phyloP scores from a whole-genome alignment of 1,284 basidiomycete species.

The Apiotrichum siamense region DNA sequence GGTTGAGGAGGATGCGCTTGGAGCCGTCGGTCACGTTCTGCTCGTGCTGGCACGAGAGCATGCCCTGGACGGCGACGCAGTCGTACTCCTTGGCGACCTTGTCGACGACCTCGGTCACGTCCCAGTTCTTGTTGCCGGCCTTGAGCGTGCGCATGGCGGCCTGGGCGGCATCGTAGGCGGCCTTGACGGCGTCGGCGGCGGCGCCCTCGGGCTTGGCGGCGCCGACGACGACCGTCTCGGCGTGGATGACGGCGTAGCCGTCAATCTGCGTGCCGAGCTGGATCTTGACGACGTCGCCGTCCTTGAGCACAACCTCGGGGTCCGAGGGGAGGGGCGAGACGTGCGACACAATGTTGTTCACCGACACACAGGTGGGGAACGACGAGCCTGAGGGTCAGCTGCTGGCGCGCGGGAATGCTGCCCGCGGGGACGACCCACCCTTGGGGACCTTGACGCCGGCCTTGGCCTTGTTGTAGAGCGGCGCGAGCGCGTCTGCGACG shows the following conservation, averaged over 20 bases:
- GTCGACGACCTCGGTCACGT: slow-evolving; percentile 78
- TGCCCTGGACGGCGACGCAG: slow-evolving; percentile 85
- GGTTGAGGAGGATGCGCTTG: slow-evolving; percentile 90
- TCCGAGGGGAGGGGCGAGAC: slow-evolving; percentile 55
- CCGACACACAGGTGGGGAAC: slow-evolving; percentile 87
- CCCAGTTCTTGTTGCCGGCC: slow-evolving; percentile 89
- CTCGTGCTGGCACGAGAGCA: slow-evolving; percentile 57
- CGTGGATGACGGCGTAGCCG: slow-evolving; percentile 58
- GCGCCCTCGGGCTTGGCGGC: slow-evolving; percentile 73
- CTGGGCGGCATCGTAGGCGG: slow-evolving; percentile 89
- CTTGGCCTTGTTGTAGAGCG: slow-evolving; percentile 82
- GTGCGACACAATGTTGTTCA: slow-evolving; percentile 66
- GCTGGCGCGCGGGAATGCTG: background rate
- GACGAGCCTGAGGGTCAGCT: slow-evolving; percentile 62
- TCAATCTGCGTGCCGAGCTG: slow-evolving; percentile 96
- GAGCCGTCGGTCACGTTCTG: slow-evolving; percentile 95
- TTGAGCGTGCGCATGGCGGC: slow-evolving; percentile 80
- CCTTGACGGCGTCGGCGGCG: slow-evolving; percentile 84
- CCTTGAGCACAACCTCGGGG: slow-evolving; percentile 67
- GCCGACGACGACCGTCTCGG: slow-evolving; percentile 85
- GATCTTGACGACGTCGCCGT: slow-evolving; percentile 91
- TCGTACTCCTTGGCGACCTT: slow-evolving; percentile 67
- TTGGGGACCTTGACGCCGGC: slow-evolving; percentile 82
- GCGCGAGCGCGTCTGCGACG: slow-evolving; percentile 74
- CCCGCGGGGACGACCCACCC: slow-evolving; percentile 53